Evolutionary conservation across 352 stramenopile genomes (phyloP).

Genomic region (Pythium vanterpoolii): DNA sequence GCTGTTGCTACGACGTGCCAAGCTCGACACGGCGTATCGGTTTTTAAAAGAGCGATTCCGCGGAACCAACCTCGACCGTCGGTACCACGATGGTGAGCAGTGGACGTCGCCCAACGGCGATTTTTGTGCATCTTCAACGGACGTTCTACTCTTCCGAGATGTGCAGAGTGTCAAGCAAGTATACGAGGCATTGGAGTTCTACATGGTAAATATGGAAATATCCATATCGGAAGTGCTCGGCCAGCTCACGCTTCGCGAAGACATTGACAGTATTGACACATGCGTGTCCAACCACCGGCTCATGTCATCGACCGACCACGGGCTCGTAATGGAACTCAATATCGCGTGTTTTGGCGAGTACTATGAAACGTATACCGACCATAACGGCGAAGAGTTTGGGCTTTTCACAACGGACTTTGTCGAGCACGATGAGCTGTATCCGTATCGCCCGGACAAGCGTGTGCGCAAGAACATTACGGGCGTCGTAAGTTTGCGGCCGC

Average conservation of each 20-base stretch:
- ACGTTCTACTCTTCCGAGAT: constrained; percentile 39
- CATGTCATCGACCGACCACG: constrained; percentile 28
- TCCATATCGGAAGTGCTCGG: constrained; percentile 47
- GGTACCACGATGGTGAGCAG: not conserved
- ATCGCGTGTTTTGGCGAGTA: not conserved
- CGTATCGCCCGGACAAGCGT: not conserved
- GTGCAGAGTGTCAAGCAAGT: constrained; percentile 42
- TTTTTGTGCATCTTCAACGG: constrained; percentile 14
- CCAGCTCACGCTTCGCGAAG: constrained; percentile 44
- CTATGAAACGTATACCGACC: not conserved
- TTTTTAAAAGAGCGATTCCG: constrained; percentile 4
- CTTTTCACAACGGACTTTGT: not conserved
- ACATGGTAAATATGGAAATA: constrained; percentile 54
- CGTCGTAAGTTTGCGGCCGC: not conserved
- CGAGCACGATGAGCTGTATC: constrained; percentile 4
- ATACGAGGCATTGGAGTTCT: constrained; percentile 41
- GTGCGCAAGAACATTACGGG: constrained; percentile 3
- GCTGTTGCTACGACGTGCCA: not conserved
- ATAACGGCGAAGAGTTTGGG: not conserved
- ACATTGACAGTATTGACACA: constrained; percentile 35
- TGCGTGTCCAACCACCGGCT: constrained; percentile 39
- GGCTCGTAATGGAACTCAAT: constrained; percentile 15
- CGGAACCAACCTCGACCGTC: not conserved
- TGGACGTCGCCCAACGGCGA: constrained; percentile 7
- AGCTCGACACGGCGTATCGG: constrained; percentile 7